These are phyloP conservation scores for Carallia pectinifolia DNA, from an alignment of 345 rosid species.

Conservation along the genomic window DNA sequence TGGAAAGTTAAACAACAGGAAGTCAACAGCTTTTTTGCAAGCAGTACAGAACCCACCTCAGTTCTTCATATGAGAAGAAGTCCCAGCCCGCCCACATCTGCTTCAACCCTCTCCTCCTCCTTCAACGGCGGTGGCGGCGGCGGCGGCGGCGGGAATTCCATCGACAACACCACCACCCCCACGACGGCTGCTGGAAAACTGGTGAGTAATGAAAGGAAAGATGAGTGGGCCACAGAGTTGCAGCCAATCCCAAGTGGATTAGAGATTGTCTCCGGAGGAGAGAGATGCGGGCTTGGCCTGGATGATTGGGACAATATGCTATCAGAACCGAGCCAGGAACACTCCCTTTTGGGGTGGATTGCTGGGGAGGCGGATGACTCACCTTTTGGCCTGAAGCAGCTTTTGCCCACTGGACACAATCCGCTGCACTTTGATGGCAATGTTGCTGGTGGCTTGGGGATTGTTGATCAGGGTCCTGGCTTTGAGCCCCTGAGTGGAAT, in stretches of 20 bases:
- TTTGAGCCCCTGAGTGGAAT: conserved; percentile 32
- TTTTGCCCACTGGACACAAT: conserved; percentile 34
- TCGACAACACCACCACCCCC: conserved; percentile 40
- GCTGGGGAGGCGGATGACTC: conserved; percentile 50
- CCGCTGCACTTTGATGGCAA: conserved; percentile 40
- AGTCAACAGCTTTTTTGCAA: conserved; percentile 15
- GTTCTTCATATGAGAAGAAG: conserved; percentile 61
- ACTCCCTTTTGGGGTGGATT: conserved; percentile 46
- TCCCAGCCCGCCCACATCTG: conserved; percentile 64
- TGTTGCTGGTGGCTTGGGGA: conserved; percentile 33
- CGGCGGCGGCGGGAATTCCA: conserved; percentile 23
- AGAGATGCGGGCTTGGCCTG: conserved; percentile 44
- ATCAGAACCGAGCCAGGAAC: conserved; percentile 47
- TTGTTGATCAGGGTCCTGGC: conserved; percentile 35
- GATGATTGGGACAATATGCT: conserved; percentile 55
- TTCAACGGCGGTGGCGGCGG: conserved; percentile 47
- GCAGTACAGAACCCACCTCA: conserved; percentile 29
- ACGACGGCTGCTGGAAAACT: conserved; percentile 14
- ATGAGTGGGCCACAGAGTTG: conserved; percentile 50
- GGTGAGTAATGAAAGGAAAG: conserved; percentile 29
- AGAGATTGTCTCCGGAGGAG: conserved; percentile 32
- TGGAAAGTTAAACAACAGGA: conserved; percentile 19
- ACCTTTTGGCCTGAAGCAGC: conserved; percentile 36
- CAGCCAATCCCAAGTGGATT: conserved; percentile 35
- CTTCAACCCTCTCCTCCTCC: conserved; percentile 66